Conservation (phyloP, 1,139 yeast genomes). For the Geotrichum candidum region DNA sequence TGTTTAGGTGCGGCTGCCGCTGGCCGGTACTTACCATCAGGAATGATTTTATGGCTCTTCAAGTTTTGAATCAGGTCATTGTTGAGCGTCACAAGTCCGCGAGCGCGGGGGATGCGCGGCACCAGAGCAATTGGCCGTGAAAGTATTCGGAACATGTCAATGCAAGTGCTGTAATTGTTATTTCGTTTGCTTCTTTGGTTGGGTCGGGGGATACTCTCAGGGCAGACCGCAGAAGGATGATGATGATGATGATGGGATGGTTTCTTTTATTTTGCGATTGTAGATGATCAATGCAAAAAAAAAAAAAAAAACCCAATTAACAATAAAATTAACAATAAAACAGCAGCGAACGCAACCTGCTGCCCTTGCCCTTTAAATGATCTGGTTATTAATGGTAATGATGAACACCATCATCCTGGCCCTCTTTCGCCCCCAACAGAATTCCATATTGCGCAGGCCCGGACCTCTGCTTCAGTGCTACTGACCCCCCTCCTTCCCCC, state of each 20-base stretch:
- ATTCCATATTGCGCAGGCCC: neutral
- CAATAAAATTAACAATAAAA: too few relatives aligned
- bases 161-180: neutral
- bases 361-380: too few relatives aligned
- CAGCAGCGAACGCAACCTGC: too few relatives aligned
- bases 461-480: neutral
- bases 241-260: too few relatives aligned
- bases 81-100: constrained; percentile 46
- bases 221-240: neutral
- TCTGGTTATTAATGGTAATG: too few relatives aligned
- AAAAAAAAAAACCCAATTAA: too few relatives aligned
- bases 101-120: neutral
- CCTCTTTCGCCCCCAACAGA: too few relatives aligned
- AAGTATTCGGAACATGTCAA: neutral
- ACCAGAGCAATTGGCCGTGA: neutral
- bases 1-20: neutral
- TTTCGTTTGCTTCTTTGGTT: neutral
- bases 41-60: constrained; percentile 54
- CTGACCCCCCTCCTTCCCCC: neutral
- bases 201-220: neutral
- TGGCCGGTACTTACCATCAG: constrained; percentile 49
- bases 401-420: too few relatives aligned
- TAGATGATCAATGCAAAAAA: too few relatives aligned
- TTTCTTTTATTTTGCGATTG: too few relatives aligned
- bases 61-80: constrained; percentile 59